Evolutionary conservation across 139 green algal genomes (phyloP).

Genomic region (Chlamydomonas sp.): DNA sequence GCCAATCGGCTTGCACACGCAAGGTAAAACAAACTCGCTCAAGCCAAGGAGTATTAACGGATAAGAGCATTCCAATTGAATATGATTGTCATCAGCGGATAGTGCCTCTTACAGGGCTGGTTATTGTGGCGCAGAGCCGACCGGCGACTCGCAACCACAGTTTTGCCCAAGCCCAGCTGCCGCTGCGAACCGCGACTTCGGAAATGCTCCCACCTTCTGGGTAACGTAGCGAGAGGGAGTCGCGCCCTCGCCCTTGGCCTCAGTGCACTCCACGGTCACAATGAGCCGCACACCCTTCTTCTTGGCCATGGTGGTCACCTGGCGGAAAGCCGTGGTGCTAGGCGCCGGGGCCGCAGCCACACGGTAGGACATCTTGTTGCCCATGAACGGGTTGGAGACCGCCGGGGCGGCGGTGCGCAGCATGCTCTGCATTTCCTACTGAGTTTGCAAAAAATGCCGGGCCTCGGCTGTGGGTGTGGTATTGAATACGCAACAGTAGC

Average conservation of each 20-base stretch:
- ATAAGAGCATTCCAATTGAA: too few species aligned
- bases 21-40: too few species aligned
- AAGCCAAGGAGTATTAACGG: too few species aligned
- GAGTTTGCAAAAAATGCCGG: neutral
- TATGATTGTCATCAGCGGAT: too few species aligned
- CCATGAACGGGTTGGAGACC: constrained; percentile 69
- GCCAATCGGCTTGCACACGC: too few species aligned
- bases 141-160: too few species aligned
- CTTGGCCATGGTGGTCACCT: constrained; percentile 90
- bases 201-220: constrained; percentile 79
- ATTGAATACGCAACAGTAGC: neutral
- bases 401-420: constrained; percentile 23
- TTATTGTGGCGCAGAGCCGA: too few species aligned
- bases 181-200: neutral
- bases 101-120: too few species aligned
- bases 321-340: constrained; percentile 52
- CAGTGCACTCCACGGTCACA: constrained; percentile 95
- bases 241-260: constrained; percentile 69
- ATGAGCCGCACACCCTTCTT: constrained; percentile 94
- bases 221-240: constrained; percentile 85
- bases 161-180: neutral
- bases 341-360: constrained; percentile 47
- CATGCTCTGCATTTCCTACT: constrained; percentile 52
- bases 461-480: neutral
- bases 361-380: constrained; percentile 54